These are phyloP conservation scores for Tilletia walkeri DNA, from an alignment of 1,284 basidiomycete species.

Conservation along the genomic window DNA sequence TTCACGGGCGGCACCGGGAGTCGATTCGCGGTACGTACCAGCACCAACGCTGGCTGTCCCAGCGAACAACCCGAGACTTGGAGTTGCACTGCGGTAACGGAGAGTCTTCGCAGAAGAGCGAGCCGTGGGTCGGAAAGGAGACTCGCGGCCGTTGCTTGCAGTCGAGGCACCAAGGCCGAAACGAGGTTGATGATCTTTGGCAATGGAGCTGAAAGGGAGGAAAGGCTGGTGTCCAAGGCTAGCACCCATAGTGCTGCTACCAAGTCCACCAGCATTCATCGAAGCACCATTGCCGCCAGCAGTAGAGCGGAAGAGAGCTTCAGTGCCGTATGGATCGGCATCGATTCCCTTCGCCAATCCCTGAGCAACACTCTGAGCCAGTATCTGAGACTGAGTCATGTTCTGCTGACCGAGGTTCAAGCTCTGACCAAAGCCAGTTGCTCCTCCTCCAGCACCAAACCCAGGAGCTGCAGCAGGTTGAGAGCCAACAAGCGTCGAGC, in stretches of 20 bases:
- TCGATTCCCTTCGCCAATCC: slow-evolving; percentile 62
- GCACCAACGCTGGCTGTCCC: background rate
- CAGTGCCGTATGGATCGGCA: slow-evolving; percentile 80
- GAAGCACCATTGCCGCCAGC: slow-evolving; percentile 37
- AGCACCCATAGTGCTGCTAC: background rate
- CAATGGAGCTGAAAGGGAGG: slow-evolving; percentile 54
- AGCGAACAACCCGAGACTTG: slow-evolving; percentile 33
- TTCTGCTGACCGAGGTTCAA: slow-evolving; percentile 53
- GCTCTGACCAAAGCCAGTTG: slow-evolving; percentile 59
- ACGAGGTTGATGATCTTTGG: slow-evolving; percentile 38
- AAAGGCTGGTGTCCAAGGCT: slow-evolving; percentile 26
- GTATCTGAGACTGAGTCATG: slow-evolving; percentile 20
- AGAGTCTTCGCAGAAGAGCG: slow-evolving; percentile 48
- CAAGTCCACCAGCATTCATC: background rate
- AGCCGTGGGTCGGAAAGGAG: slow-evolving; percentile 58
- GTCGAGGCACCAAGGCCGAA: background rate
- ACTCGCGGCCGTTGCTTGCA: slow-evolving; percentile 57
- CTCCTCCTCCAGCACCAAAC: slow-evolving; percentile 33
- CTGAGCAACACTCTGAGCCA: slow-evolving; percentile 33
- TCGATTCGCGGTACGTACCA: slow-evolving; percentile 47
- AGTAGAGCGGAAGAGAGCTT: slow-evolving; percentile 61
- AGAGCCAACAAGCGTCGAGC: slow-evolving; percentile 1
- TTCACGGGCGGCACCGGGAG: slow-evolving; percentile 41
- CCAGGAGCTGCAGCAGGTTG: slow-evolving; percentile 54
- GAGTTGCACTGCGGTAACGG: slow-evolving; percentile 49